Base-by-base conservation (phyloP, 2,329 filamentous ascomycete genomes). In the Aspergillus brasiliensis region DNA sequence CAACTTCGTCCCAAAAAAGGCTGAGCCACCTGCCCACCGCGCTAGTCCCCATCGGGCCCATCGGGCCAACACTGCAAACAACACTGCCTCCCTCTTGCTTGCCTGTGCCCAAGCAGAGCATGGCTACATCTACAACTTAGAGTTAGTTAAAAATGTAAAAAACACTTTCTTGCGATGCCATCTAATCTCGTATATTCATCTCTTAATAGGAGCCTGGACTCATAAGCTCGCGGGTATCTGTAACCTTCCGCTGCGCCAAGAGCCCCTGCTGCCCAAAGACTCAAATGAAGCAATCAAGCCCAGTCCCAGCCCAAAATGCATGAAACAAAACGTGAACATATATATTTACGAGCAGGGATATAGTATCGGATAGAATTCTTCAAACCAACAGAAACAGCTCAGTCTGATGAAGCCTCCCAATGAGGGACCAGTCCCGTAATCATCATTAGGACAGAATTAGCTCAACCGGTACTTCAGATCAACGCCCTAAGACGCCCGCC, bases 11-110 rank as follows among this genome's bases (percentile, higher is more conserved):
- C 13, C 54, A 58, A 53, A 58, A 58, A 49, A 61, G 59, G 51
- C 60, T 64, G 59, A 54, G 61, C 31, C 47, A 21, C 10, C 25
- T 34, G 31, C 31, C 31, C 31, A 15, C 11, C 27, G 21, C 63
- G 55, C 67, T 70, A 71, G 57, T 25, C 67, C 61, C n/a, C 25
- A 64, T 70, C 58, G n/a, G 66, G 67, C 42, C 60, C 59, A 65
- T 63, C 61, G 59, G 17, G 62, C 51, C 38, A 23, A 46, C 59
- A 52, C 40, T 56, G 58, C 54, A 58, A 49, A 34, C 31, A 34
- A 34, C 10, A 34, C 11, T 13, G 31, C 31, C 31, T 34, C 11
- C 31, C 31, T 34, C 47, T 54, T 34, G 25, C 44, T 40, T 62
- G 31, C 44, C 62, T 66, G 13, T 40, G 37, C 21, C 51, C 37